A percentile compares a stretch with the other conserved stretches of the same genome.
Conservation (phyloP, 805 yeast genomes). For the Hyphopichia homilentoma region DNA sequence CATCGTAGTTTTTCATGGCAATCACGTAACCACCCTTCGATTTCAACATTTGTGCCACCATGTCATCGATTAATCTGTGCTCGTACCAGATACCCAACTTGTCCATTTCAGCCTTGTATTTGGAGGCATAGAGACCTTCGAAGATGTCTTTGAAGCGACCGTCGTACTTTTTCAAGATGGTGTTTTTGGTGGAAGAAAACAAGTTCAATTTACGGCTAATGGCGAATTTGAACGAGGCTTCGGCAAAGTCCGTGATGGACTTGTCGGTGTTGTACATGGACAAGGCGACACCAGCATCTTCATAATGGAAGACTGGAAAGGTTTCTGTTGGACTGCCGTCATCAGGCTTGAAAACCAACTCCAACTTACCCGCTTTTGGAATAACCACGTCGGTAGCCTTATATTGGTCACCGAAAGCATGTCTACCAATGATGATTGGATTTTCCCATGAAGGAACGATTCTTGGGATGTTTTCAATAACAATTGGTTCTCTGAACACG, state of each 20-base stretch:
- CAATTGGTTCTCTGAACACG: conserved; percentile 94
- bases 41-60: conserved; percentile 98
- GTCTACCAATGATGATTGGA: conserved; percentile 96
- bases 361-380: conserved; percentile 75
- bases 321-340: conserved; percentile 55
- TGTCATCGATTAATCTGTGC: conserved; percentile 94
- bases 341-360: conserved; percentile 70
- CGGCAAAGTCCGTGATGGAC: conserved; percentile 89
- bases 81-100: conserved; percentile 88
- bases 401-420: conserved; percentile 96
- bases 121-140: conserved; percentile 69
- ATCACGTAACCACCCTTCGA: conserved; percentile 92
- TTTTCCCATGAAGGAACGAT: conserved; percentile 89
- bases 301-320: conserved; percentile 64
- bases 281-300: conserved; percentile 75
- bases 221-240: conserved; percentile 86
- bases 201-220: conserved; percentile 72
- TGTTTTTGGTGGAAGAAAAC: conserved; percentile 89
- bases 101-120: conserved; percentile 72
- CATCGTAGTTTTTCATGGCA: conserved; percentile 97
- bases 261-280: conserved; percentile 96
- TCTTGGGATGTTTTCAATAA: conserved; percentile 83
- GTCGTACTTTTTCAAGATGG: conserved; percentile 89
- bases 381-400: conserved; percentile 84
- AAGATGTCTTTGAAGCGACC: conserved; percentile 95